Evolutionary conservation across 768 basidiomycete species (phyloP).

Genomic region (Chiua virens): DNA sequence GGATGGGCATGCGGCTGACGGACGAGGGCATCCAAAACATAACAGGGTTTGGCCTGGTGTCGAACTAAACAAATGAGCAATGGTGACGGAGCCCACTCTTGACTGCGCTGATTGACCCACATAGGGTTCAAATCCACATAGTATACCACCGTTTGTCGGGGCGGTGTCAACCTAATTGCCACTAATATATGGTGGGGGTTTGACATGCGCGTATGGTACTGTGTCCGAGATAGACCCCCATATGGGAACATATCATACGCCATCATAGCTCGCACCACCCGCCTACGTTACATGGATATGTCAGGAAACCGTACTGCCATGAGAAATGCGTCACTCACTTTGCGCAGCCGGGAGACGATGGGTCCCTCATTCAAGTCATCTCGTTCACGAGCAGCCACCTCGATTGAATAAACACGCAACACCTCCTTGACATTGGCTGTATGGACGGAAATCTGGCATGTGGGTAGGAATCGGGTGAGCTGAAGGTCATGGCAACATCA

Average conservation of each 20-base stretch:
- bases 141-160: constrained; percentile 2
- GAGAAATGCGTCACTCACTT: constrained; percentile 49
- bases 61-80: constrained; percentile 15
- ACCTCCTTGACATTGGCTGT: constrained; percentile 82
- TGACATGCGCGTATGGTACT: constrained; percentile 12
- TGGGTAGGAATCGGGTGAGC: constrained; percentile 21
- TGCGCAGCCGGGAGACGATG: constrained; percentile 77
- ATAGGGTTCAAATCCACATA: background rate
- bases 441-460: constrained; percentile 84
- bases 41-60: constrained; percentile 41
- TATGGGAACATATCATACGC: constrained; percentile 48
- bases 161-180: constrained; percentile 24
- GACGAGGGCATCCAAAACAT: constrained; percentile 65
- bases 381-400: constrained; percentile 80
- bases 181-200: constrained; percentile 23
- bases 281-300: constrained; percentile 47
- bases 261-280: constrained; percentile 88
- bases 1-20: constrained; percentile 85
- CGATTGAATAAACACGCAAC: constrained; percentile 78
- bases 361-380: constrained; percentile 88
- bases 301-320: constrained; percentile 15
- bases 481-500: constrained; percentile 26
- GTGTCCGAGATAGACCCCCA: constrained; percentile 10
- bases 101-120: constrained; percentile 1
- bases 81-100: background rate